These are phyloP conservation scores for Plasmodium coatneyi DNA, from an alignment of 169 alveolate species.

Conservation along the genomic window DNA sequence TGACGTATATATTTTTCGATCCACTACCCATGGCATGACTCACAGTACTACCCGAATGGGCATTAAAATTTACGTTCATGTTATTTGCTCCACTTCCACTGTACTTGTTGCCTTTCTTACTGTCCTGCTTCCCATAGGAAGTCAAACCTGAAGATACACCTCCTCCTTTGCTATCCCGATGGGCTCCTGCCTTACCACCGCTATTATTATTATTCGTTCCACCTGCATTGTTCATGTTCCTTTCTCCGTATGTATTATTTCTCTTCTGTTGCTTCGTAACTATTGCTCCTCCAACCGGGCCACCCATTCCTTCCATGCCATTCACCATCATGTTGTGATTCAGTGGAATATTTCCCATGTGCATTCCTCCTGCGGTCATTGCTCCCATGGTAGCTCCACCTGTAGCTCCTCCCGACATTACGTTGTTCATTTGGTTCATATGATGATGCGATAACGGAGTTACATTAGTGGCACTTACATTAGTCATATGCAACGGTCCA, in stretches of 20 bases:
- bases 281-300: not conserved
- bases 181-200: not conserved
- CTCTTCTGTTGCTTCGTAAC: constrained; percentile 34
- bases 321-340: constrained; percentile 42
- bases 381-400: not conserved
- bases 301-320: not conserved
- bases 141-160: not conserved
- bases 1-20: constrained; percentile 9
- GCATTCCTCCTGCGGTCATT: not conserved
- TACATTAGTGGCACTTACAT: not conserved
- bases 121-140: not conserved
- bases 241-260: constrained; percentile 13
- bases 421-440: constrained; percentile 23
- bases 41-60: not conserved
- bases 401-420: not conserved
- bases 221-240: not conserved
- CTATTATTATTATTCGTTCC: not conserved
- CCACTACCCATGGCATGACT: not conserved
- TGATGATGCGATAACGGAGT: constrained; percentile 40
- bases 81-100: not conserved
- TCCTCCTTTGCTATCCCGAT: not conserved
- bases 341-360: constrained; percentile 20
- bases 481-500: constrained; percentile 6
- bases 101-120: not conserved
- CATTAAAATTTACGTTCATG: not conserved